Conservation (phyloP, 1,284 basidiomycete genomes). For the Hymenochaete sp. region DNA sequence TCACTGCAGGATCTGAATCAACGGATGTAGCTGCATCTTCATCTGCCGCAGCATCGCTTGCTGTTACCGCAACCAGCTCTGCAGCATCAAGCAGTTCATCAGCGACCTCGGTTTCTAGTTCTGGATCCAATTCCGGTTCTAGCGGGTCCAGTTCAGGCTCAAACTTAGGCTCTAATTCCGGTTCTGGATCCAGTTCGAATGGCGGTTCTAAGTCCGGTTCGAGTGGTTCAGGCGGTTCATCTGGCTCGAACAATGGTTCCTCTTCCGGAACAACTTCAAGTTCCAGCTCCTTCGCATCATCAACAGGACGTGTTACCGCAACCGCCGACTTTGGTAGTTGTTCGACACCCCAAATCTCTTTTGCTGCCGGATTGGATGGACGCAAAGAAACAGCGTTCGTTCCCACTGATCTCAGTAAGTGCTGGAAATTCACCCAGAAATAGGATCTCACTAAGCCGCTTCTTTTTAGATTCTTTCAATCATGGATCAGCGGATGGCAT, state of each 20-base stretch:
- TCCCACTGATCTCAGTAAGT: constrained; percentile 18
- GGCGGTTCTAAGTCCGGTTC: no score
- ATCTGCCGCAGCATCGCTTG: neutral
- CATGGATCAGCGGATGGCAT: constrained; percentile 20
- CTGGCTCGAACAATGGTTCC: neutral
- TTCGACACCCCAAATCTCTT: constrained; percentile 18
- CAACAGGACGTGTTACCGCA: constrained; percentile 7
- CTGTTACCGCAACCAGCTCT: constrained; percentile 20
- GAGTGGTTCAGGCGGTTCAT: no score
- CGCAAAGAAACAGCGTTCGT: constrained; percentile 20
- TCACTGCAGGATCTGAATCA: neutral
- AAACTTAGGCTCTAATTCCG: no score
- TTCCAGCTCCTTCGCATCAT: constrained; percentile 22
- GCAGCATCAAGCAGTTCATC: constrained; percentile 25
- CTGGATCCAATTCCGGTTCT: no score
- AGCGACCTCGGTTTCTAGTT: constrained; percentile 2
- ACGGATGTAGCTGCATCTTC: neutral
- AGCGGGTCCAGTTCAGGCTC: no score
- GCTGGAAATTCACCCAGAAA: neutral
- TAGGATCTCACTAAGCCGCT: neutral
- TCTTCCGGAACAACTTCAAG: constrained; percentile 14
- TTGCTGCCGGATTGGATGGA: constrained; percentile 21
- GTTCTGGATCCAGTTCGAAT: no score
- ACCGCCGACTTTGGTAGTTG: constrained; percentile 18
- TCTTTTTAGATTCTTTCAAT: constrained; percentile 12